Base-by-base conservation (phyloP, 805 yeast genomes). In the Danielozyma ontarioensis region DNA sequence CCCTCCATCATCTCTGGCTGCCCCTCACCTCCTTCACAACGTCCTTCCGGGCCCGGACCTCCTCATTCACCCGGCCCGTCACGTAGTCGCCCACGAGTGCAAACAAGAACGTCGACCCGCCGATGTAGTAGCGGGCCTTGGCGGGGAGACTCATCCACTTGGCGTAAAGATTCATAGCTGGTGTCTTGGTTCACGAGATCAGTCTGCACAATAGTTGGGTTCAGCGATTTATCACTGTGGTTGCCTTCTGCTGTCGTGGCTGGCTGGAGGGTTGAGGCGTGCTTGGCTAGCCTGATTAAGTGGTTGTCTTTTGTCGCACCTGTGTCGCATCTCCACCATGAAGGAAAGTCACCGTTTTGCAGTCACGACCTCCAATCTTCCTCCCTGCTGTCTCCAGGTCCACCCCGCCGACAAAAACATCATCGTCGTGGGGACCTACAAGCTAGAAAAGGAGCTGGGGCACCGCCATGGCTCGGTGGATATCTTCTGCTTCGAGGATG, bases 351-450 rank as follows among this genome's bases (percentile, higher is more conserved):
- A 6, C 22, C 22, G 22, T 19, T 19, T 53, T 2, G 53, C 62
- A 3, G 41, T 45, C 1, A 55, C 66, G 3, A 59, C 57, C 16
- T 66, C 90, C 0, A 55, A 62, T 1, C 61, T 78, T 2, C 97
- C 97, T 1, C 97, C 97, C 1, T 93, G 97, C 53, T 80, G 85
- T 28, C 55, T 90, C 3, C 67, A 80, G 24, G 68, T 80, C 7
- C 75, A 72, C 32, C 83, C 83, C 0, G 37, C 48, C 0, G 74
- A 77, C 27, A 46, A 57, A 3, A 46, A 69, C 0, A 50, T 72
- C 7, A 42, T 86, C 2, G 51, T 86, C 8, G 55, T 86, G 1
- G 97, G 97, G 0, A 88, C 96, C 0, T 90, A 93, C 53, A 75
- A 81, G 35, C 64, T 90, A 24, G 78, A 85, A 31, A 44, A 60